Base-by-base conservation (phyloP, 2,329 filamentous ascomycete genomes). In the Botrytis tulipae region DNA sequence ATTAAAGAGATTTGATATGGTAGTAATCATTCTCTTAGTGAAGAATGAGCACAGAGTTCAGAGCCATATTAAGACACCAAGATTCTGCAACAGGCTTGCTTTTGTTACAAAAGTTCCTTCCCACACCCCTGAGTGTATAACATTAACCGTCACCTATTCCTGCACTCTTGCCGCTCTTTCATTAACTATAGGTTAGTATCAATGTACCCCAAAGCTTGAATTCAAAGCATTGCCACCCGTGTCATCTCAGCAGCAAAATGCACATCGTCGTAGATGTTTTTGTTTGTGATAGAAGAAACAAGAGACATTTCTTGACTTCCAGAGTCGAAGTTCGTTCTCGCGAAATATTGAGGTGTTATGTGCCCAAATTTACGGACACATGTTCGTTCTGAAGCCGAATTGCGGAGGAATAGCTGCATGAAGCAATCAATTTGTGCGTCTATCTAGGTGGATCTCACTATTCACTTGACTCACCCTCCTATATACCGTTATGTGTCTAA, bases 11-110 rank as follows among this genome's bases (percentile, higher is more conserved):
- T n/a, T 40, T 72, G 57, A 57, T 40, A 32, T 42, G 25, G 35
- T 48, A 72, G 29, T 72, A 20, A 8, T 32, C 29, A 37, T 71
- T 37, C 59, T 42, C 42, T 63, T 37, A 65, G 44, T 71, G 57
- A 46, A 44, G 54, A 57, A 62, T 51, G 54, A 46, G 40, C 42
- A 32, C 20, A 20, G 25, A 46, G 61, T 62, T 51, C 63, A 66
- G 12, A 16, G 35, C n/a, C n/a, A 2, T 32, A 22, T 57, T 69
- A 37, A 6, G n/a, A 57, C 4, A n/a, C 35, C 29, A 51, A 57
- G 18, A 42, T 37, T 29, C 25, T 29, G 35, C 32, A 42, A 44
- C 37, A 20, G 16, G 4, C 44, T 46, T 46, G 40, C n/a, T 40
- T 54, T 9, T 7, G 25, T 35, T 22, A 35, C 48, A 42, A 32